Conservation (phyloP, 2,329 filamentous ascomycete genomes). For the Aureobasidium zeae region DNA sequence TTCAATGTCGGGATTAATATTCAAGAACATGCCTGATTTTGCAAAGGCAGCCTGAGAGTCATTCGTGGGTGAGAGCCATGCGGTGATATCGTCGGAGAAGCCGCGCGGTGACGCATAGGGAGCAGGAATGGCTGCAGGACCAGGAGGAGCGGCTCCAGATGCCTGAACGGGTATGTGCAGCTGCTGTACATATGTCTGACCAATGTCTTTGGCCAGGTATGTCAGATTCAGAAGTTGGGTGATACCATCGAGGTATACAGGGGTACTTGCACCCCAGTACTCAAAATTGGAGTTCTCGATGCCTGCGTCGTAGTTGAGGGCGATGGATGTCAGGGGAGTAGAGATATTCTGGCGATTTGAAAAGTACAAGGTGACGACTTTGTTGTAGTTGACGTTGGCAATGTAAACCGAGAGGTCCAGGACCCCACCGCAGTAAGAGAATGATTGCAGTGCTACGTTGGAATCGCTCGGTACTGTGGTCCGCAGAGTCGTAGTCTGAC, state of each 20-base stretch:
- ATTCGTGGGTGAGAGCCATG: slow-evolving; percentile 21
- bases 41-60: slow-evolving; percentile 22
- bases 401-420: slow-evolving; percentile 24
- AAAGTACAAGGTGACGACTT: slow-evolving; percentile 26
- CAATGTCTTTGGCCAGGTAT: slow-evolving; percentile 24
- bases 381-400: slow-evolving; percentile 27
- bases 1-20: slow-evolving; percentile 26
- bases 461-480: slow-evolving; percentile 18
- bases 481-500: slow-evolving; percentile 21
- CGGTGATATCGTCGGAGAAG: slow-evolving; percentile 26
- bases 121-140: slow-evolving; percentile 20
- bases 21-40: slow-evolving; percentile 26
- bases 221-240: slow-evolving; percentile 26
- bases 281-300: slow-evolving; percentile 23
- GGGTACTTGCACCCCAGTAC: slow-evolving; percentile 24
- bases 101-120: slow-evolving; percentile 26
- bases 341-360: slow-evolving; percentile 24
- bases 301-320: slow-evolving; percentile 22
- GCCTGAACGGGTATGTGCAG: slow-evolving; percentile 21
- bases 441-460: slow-evolving; percentile 23
- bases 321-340: slow-evolving; percentile 24
- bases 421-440: slow-evolving; percentile 26
- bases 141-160: slow-evolving; percentile 20
- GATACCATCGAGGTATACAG: slow-evolving; percentile 26
- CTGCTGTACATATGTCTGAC: slow-evolving; percentile 22